A percentile compares a stretch with the other conserved stretches of the same genome.
phyloP scores from a whole-genome alignment of 148 eudicot species.

The Rhododendron simsii region DNA sequence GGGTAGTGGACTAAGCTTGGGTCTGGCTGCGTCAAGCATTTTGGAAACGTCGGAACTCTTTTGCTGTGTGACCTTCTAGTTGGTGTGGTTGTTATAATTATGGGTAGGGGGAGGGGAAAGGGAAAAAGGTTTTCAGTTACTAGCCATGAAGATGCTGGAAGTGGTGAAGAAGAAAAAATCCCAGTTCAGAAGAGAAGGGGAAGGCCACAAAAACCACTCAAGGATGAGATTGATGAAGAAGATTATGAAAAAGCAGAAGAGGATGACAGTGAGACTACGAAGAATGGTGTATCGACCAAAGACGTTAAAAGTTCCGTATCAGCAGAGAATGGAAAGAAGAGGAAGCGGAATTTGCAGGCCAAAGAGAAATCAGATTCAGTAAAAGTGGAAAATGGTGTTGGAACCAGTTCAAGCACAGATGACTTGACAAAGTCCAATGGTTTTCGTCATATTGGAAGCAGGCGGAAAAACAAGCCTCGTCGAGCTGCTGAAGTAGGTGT shows the following conservation, averaged over 20 bases:
- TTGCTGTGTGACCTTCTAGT: neutral
- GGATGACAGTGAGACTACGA: constrained; percentile 39
- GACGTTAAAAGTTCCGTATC: constrained; percentile 23
- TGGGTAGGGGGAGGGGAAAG: constrained; percentile 83
- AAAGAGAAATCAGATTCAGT: constrained; percentile 36
- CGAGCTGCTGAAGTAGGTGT: constrained; percentile 86
- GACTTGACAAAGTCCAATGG: constrained; percentile 46
- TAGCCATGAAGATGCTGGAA: constrained; percentile 60
- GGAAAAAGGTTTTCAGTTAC: constrained; percentile 58
- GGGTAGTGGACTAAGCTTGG: neutral
- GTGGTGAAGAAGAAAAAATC: constrained; percentile 83
- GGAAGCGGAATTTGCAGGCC: constrained; percentile 39
- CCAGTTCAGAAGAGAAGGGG: constrained; percentile 87
- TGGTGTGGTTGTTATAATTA: constrained; percentile 16
- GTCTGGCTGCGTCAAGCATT: neutral
- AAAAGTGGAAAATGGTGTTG: constrained; percentile 47
- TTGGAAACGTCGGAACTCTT: neutral
- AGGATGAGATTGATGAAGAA: constrained; percentile 53
- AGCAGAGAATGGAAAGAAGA: constrained; percentile 47
- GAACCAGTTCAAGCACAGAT: constrained; percentile 34
- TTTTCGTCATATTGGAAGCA: constrained; percentile 60
- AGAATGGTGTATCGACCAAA: constrained; percentile 22
- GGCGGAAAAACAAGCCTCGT: constrained; percentile 80
- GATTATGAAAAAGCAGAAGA: constrained; percentile 40
- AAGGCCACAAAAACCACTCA: constrained; percentile 62